These are phyloP conservation scores for Casaregolazyma lundiana DNA, from an alignment of 1,139 yeast species.

Conservation along the genomic window DNA sequence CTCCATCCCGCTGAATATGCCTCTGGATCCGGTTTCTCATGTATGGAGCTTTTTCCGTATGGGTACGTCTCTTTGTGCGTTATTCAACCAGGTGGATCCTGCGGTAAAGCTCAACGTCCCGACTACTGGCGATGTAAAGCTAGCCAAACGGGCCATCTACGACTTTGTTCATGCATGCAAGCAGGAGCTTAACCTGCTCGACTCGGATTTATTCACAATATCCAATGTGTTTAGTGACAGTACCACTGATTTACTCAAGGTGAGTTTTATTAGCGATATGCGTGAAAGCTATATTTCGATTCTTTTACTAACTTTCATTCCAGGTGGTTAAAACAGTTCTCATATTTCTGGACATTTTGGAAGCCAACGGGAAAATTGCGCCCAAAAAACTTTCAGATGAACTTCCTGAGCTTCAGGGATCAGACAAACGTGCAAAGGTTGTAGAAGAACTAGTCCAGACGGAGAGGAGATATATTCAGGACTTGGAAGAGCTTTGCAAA, in stretches of 20 bases:
- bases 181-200: slow-evolving; percentile 65
- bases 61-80: slow-evolving; percentile 86
- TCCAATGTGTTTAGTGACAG: slow-evolving; percentile 83
- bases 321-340: slow-evolving; percentile 63
- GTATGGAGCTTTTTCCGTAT: slow-evolving; percentile 84
- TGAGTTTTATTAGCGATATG: slow-evolving; percentile 12
- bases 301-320: background rate
- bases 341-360: slow-evolving; percentile 46
- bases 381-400: slow-evolving; percentile 12
- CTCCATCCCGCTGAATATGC: slow-evolving; percentile 28
- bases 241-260: slow-evolving; percentile 68
- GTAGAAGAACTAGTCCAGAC: slow-evolving; percentile 81
- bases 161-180: slow-evolving; percentile 88
- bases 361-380: slow-evolving; percentile 22
- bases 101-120: slow-evolving; percentile 34
- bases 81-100: slow-evolving; percentile 58
- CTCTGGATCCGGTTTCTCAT: slow-evolving; percentile 85
- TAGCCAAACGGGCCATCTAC: slow-evolving; percentile 85
- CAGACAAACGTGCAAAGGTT: slow-evolving; percentile 56
- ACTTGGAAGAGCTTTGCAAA: slow-evolving; percentile 64
- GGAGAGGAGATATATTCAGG: slow-evolving; percentile 89
- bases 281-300: background rate
- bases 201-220: slow-evolving; percentile 82
- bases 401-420: slow-evolving; percentile 16
- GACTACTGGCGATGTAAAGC: slow-evolving; percentile 56